Evolutionary conservation across 73 alveolate genomes (phyloP).

Genomic region (Tetrahymena borealis): DNA sequence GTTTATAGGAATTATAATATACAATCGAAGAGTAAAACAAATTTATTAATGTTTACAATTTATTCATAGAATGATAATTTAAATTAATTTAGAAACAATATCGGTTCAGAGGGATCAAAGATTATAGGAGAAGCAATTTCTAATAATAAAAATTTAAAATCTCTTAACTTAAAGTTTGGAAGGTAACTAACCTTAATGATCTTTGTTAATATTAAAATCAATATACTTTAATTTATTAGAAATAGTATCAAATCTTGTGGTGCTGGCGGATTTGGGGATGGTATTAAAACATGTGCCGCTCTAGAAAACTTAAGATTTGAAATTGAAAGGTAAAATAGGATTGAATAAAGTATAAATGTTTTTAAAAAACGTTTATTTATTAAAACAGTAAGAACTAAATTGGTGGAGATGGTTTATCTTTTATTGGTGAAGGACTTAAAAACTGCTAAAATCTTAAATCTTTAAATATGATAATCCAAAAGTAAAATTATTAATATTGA

Average conservation of each 20-base stretch:
- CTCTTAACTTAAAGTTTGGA: not conserved
- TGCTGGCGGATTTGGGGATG: not conserved
- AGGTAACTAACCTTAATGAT: not conserved
- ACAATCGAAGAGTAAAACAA: not conserved
- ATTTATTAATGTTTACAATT: not conserved
- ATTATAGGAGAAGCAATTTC: not conserved
- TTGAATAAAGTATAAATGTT: not conserved
- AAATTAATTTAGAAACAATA: not conserved
- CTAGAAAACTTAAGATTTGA: not conserved
- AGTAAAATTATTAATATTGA: not conserved
- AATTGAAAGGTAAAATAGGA: not conserved
- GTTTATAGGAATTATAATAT: not conserved
- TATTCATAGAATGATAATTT: not conserved
- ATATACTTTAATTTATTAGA: not conserved
- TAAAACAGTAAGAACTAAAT: not conserved
- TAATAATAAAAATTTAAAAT: not conserved
- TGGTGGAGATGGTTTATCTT: not conserved
- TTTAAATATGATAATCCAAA: not conserved
- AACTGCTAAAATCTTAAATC: not conserved
- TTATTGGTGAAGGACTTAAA: not conserved
- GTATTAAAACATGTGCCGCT: not conserved
- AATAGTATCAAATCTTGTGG: not conserved
- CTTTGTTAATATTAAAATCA: not conserved
- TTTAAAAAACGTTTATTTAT: not conserved
- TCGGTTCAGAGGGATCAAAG: not conserved